Evolutionary conservation across 2,329 filamentous ascomycete genomes (phyloP).

Genomic region (Stylonectria norvegica): DNA sequence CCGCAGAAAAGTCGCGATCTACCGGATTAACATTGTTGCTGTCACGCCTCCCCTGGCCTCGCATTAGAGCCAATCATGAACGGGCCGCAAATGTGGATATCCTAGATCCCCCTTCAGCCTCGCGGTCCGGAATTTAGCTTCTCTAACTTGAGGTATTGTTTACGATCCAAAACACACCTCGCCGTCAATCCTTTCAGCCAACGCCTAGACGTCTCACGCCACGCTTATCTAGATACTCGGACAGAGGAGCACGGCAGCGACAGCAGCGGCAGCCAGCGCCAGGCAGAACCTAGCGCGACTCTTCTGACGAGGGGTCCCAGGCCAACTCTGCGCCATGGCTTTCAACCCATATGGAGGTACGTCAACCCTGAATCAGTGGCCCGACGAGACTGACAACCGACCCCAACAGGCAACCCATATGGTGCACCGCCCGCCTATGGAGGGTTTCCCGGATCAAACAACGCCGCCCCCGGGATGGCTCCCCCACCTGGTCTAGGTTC

Average conservation of each 20-base stretch:
- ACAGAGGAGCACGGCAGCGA: too few species aligned
- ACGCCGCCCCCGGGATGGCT: slow-evolving; percentile 60
- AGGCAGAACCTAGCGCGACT: too few species aligned
- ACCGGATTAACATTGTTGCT: slow-evolving; percentile 33
- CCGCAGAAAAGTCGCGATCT: slow-evolving; percentile 25
- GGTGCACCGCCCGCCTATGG: slow-evolving; percentile 72
- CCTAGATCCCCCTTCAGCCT: slow-evolving; percentile 27
- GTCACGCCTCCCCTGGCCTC: slow-evolving; percentile 9
- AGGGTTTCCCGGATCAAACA: slow-evolving; percentile 59
- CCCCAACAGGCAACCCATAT: slow-evolving; percentile 53
- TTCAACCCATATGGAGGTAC: slow-evolving; percentile 61
- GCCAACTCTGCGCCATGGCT: slow-evolving; percentile 46
- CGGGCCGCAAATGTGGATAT: neutral
- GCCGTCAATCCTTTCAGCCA: too few species aligned
- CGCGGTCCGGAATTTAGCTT: slow-evolving; percentile 18
- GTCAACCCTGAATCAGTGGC: too few species aligned
- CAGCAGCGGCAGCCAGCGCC: too few species aligned
- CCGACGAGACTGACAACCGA: slow-evolving; percentile 12
- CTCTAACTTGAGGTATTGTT: too few species aligned
- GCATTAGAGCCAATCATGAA: slow-evolving; percentile 12
- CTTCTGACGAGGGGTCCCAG: too few species aligned
- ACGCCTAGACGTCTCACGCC: too few species aligned
- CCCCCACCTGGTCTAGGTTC: slow-evolving; percentile 80
- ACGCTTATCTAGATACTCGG: too few species aligned
- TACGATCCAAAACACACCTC: too few species aligned